Evolutionary conservation across 2,329 filamentous ascomycete species (phyloP).

Genomic region (Macrophomina pseudophaseolina): DNA sequence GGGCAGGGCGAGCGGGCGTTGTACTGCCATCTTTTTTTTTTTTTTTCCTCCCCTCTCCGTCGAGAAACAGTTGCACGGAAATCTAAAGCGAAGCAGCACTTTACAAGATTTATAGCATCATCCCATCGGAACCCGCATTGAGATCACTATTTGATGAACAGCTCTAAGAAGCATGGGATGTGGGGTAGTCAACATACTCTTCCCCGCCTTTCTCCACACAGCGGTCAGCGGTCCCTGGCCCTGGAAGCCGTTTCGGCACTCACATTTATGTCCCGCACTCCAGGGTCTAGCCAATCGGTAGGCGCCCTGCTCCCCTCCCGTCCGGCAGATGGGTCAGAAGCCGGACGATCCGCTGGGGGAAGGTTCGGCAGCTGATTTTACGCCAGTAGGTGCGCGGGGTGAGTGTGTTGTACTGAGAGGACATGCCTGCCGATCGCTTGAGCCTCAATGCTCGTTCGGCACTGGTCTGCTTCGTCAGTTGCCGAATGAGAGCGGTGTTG

Average conservation of each 20-base stretch:
- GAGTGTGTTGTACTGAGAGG: neutral
- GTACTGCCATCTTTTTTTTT: neutral
- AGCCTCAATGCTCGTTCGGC: neutral
- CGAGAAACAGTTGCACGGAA: neutral
- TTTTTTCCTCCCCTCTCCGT: neutral
- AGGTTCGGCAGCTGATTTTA: neutral
- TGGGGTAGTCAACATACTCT: neutral
- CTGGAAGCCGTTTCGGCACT: neutral
- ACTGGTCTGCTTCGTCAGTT: neutral
- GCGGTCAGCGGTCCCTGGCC: neutral
- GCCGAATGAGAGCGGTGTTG: too few relatives aligned
- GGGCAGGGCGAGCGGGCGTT: slow-evolving; percentile 19
- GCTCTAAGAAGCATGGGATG: neutral
- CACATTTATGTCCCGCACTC: neutral
- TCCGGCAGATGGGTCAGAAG: neutral
- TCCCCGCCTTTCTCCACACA: slow-evolving; percentile 14
- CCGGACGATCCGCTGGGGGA: neutral
- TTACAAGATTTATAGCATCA: neutral
- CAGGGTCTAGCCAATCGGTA: neutral
- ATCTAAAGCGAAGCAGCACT: neutral
- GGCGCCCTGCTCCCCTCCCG: neutral
- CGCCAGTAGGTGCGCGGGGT: neutral
- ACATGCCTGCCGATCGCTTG: neutral
- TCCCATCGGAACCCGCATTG: neutral
- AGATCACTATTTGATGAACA: neutral